A percentile compares a stretch with the other conserved stretches of the same genome.
phyloP scores from a whole-genome alignment of 495 filamentous ascomycete genomes.

The Mytilinidion resinicola region DNA sequence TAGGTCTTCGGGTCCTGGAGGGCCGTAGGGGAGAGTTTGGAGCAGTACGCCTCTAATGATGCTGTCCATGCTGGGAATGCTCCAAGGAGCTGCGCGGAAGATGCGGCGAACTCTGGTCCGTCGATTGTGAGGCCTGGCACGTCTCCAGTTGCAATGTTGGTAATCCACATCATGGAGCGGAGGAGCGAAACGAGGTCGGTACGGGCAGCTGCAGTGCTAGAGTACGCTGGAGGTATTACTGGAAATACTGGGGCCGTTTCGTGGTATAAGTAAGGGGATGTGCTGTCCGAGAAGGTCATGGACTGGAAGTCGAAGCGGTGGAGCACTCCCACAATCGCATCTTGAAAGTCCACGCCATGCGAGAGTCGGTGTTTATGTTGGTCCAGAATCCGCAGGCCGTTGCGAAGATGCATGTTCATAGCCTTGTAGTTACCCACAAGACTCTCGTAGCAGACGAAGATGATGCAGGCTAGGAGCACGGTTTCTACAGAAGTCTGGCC shows the following conservation, averaged over 20 bases:
- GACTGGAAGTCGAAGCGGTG: slow-evolving; percentile 27
- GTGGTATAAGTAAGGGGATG: slow-evolving; percentile 24
- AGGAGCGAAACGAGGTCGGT: slow-evolving; percentile 23
- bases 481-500: slow-evolving; percentile 16
- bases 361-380: slow-evolving; percentile 13
- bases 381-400: slow-evolving; percentile 22
- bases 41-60: slow-evolving; percentile 20
- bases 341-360: not conserved
- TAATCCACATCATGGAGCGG: slow-evolving; percentile 27
- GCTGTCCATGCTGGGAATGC: slow-evolving; percentile 13
- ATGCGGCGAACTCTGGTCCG: slow-evolving; percentile 12
- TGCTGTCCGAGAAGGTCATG: slow-evolving; percentile 28
- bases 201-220: slow-evolving; percentile 10
- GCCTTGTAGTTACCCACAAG: slow-evolving; percentile 25
- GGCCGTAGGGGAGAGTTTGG: slow-evolving; percentile 8
- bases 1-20: slow-evolving; percentile 23
- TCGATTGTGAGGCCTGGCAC: not conserved
- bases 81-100: slow-evolving; percentile 15
- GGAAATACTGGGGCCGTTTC: slow-evolving; percentile 15
- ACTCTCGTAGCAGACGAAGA: slow-evolving; percentile 29
- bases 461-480: slow-evolving; percentile 27
- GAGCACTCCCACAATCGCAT: slow-evolving; percentile 18
- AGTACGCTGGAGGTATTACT: slow-evolving; percentile 10
- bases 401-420: slow-evolving; percentile 27
- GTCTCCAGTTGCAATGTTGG: slow-evolving; percentile 13